Conservation (phyloP, 257 asterid genomes). For the Capsicum rhomboideum region DNA sequence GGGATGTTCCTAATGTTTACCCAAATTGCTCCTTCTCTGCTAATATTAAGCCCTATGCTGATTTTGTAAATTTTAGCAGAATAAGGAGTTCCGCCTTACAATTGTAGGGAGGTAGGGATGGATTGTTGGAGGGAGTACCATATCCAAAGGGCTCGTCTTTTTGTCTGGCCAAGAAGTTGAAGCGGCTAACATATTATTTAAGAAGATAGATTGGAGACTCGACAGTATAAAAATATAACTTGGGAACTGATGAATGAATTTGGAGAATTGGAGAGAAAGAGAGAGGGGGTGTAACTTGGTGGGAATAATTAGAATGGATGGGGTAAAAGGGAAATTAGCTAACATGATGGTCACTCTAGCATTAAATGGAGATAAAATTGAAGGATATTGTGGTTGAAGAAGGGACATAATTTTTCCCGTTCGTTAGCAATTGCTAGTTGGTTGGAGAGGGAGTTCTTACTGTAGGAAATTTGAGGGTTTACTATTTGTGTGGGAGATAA, state of each 20-base stretch:
- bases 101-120: background rate
- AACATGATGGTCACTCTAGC: background rate
- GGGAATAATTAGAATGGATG: background rate
- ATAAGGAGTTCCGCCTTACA: background rate
- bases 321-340: background rate
- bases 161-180: background rate
- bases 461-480: background rate
- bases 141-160: background rate
- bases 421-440: background rate
- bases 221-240: background rate
- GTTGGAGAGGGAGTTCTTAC: background rate
- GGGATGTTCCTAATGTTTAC: background rate
- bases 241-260: background rate
- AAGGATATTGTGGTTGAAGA: background rate
- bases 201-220: background rate
- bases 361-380: too few species aligned
- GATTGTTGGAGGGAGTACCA: background rate
- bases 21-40: background rate
- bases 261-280: background rate
- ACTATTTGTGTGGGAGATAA: too few species aligned
- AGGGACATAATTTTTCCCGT: background rate
- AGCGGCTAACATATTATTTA: background rate
- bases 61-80: background rate
- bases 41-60: background rate
- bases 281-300: background rate